These are phyloP conservation scores for Hemisphaericaspora nanyangensis DNA, from an alignment of 805 yeast species.

Conservation along the genomic window DNA sequence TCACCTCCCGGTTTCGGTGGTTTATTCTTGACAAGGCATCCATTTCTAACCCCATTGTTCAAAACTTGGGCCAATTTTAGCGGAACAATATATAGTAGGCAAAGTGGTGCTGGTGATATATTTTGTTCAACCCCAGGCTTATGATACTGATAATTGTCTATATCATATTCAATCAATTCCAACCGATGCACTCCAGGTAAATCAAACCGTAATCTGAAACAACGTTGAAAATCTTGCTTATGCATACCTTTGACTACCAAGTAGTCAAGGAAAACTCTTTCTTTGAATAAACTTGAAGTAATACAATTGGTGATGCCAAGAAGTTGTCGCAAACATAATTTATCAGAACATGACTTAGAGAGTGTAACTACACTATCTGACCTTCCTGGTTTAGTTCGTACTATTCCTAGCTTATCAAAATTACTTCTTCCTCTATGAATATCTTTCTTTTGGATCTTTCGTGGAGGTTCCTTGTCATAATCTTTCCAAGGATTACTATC, in stretches of 20 bases:
- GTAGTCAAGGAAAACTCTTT: slow-evolving; percentile 39
- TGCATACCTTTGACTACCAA: slow-evolving; percentile 43
- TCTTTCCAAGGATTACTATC: slow-evolving; percentile 19
- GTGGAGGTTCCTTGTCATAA: slow-evolving; percentile 4
- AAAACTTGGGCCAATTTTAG: slow-evolving; percentile 34
- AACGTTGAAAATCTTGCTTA: slow-evolving; percentile 31
- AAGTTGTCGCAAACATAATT: slow-evolving; percentile 61
- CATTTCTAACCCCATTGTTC: slow-evolving; percentile 60
- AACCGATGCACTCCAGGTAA: slow-evolving; percentile 13
- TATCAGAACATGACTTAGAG: slow-evolving; percentile 90
- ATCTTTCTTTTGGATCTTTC: slow-evolving; percentile 11
- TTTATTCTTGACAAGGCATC: slow-evolving; percentile 44
- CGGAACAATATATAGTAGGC: slow-evolving; percentile 24
- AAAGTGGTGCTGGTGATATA: slow-evolving; percentile 26
- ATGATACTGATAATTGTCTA: slow-evolving; percentile 20
- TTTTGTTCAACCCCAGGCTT: slow-evolving; percentile 13
- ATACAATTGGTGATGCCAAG: slow-evolving; percentile 50
- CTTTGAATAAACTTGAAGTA: slow-evolving; percentile 30
- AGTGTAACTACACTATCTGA: slow-evolving; percentile 65
- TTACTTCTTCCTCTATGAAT: slow-evolving; percentile 59
- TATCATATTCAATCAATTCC: slow-evolving; percentile 17
- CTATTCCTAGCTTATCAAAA: slow-evolving; percentile 54
- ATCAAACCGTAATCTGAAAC: slow-evolving; percentile 32
- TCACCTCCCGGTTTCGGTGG: slow-evolving; percentile 44
- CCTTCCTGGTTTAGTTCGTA: slow-evolving; percentile 93